Evolutionary conservation across 2,329 filamentous ascomycete species (phyloP), one percentile per base, ranked within the genome.

Genomic region (Fusarium circinatum): DNA sequence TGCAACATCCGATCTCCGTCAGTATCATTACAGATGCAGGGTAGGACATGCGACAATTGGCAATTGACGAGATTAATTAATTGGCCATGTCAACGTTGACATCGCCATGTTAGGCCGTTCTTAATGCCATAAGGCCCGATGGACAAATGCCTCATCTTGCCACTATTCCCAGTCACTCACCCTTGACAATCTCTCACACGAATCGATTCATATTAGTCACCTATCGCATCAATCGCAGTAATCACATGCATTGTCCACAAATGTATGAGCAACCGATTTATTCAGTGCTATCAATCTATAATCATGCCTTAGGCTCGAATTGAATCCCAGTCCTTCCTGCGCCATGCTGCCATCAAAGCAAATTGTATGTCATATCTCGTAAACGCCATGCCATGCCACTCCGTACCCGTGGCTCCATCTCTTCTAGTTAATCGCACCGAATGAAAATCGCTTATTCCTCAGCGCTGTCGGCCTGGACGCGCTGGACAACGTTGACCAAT

Each of bases 401-500:
- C 20, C 28, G n/a, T n/a, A 26, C 48, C 47, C 48, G 62, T 55
- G 57, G 61, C 70, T 59, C 58, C 66, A 9, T 59, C 58, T 57
- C 69, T 69, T 71, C 68, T 68, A 74, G 41, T 49, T 38, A 30
- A 44, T 26, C 17, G 49, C 30, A 14, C 54, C 22, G 18, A 30
- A n/a, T 54, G 9, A 38, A 56, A 41, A 42, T 11, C 22, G 80
- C 78, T 86, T 84, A 87, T 66, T 86, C 85, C 66, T 86, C 82
- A 20, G 75, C 79, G 71, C 83, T 83, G 75, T 90, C 88, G n/a
- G 85, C 87, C 85, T 98, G 94, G 36, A 98, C 95, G 82, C 92
- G 93, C 85, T 93, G 89, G 65, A 98, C 95, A 65, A 96, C 87
- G 78, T 93, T 87, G 52, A 95, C 88, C 39, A 98, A 89, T 79